A percentile compares a stretch with the other conserved stretches of the same genome.
Conservation (phyloP, 148 eudicot species). For the Gaultheria prostrata region DNA sequence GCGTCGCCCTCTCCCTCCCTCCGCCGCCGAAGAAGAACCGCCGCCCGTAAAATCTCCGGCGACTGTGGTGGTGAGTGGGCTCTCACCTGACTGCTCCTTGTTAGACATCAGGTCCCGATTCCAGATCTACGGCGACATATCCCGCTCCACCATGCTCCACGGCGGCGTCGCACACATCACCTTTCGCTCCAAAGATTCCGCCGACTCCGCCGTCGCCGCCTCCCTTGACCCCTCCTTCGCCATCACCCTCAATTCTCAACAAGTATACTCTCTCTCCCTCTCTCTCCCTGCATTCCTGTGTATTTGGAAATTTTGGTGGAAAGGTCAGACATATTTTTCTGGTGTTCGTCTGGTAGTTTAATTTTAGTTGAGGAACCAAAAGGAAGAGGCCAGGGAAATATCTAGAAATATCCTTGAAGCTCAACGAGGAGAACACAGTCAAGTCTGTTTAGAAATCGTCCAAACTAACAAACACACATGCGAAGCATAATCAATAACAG, state of each 20-base stretch:
- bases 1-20: conserved; percentile 58
- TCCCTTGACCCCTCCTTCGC: conserved; percentile 58
- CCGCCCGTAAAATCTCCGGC: conserved; percentile 25
- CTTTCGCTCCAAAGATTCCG: conserved; percentile 56
- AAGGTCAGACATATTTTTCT: not conserved
- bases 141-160: conserved; percentile 44
- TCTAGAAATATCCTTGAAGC: no score
- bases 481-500: no score
- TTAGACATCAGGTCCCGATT: conserved; percentile 77
- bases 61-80: conserved; percentile 57
- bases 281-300: not conserved
- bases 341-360: not conserved
- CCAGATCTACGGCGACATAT: conserved; percentile 71
- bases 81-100: conserved; percentile 61
- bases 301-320: not conserved
- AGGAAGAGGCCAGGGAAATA: not conserved
- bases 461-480: not conserved
- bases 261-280: conserved; percentile 31
- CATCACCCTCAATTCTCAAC: conserved; percentile 55
- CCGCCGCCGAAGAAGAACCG: conserved; percentile 1
- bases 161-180: conserved; percentile 61
- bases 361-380: not conserved
- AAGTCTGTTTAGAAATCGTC: not conserved
- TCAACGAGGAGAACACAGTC: not conserved
- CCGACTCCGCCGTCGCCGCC: conserved; percentile 59